phyloP scores from a whole-genome alignment of 208 protist genomes.

The Acanthamoeba sp. region DNA sequence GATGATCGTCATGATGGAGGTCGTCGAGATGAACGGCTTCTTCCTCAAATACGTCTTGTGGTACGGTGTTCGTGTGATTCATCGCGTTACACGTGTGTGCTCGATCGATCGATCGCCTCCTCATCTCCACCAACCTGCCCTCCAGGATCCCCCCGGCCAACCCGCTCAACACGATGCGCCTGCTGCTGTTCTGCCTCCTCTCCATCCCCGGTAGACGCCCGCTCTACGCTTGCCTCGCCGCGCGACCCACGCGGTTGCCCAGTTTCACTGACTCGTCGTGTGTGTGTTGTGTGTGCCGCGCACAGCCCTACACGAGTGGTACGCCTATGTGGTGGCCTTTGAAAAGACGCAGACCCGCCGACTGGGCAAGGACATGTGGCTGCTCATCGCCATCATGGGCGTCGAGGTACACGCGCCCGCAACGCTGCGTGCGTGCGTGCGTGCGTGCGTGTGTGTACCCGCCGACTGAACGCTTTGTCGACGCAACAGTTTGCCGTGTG shows the following conservation, averaged over 20 bases:
- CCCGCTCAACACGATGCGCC: conserved; percentile 43
- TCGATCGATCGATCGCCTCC: neutral
- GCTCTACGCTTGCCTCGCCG: too few species aligned
- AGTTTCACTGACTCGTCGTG: neutral
- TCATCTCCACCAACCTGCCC: too few species aligned
- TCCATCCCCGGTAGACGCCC: conserved; percentile 2
- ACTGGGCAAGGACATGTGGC: conserved; percentile 57
- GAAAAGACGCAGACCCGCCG: neutral
- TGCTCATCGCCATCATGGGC: conserved; percentile 45
- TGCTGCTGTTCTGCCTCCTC: conserved; percentile 24
- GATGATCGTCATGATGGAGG: conserved; percentile 59
- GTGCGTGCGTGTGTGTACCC: too few species aligned
- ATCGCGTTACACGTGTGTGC: neutral
- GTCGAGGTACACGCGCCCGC: neutral
- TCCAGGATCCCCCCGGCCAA: conserved; percentile 26
- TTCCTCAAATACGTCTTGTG: conserved; percentile 69
- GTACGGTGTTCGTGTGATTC: neutral
- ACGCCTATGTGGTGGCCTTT: conserved; percentile 58
- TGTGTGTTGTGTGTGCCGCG: neutral
- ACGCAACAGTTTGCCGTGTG: conserved; percentile 9
- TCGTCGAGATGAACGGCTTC: conserved; percentile 61
- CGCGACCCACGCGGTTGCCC: too few species aligned
- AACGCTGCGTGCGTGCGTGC: neutral
- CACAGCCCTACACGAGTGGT: conserved; percentile 41
- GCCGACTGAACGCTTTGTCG: neutral